Percentiles rank a stretch among this genome's conserved stretches.
phyloP scores from a whole-genome alignment of 306 rosid genomes.

The Lithocarpus polystachyus region DNA sequence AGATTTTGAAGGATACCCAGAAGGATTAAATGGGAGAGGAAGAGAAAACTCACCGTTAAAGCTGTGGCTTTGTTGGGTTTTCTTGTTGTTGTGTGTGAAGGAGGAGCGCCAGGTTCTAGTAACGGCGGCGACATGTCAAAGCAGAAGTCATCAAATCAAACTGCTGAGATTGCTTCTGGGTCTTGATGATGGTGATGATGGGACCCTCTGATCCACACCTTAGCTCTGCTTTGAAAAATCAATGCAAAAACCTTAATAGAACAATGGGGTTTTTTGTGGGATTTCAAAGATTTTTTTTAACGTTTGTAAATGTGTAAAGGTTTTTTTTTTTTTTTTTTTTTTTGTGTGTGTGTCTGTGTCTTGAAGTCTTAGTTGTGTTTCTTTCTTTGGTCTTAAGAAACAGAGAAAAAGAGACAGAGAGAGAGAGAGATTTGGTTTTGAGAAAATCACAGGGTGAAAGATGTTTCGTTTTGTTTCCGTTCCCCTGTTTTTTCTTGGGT shows the following conservation, averaged over 20 bases:
- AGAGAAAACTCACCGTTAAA: constrained; percentile 31
- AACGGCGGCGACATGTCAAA: constrained; percentile 43
- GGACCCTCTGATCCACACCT: background rate
- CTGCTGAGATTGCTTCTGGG: background rate
- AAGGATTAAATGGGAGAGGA: constrained; percentile 8
- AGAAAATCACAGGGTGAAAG: constrained; percentile 17
- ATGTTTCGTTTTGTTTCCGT: background rate
- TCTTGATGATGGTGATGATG: background rate
- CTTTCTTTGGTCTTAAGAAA: constrained; percentile 12
- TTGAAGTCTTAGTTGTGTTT: background rate
- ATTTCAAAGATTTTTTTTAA: background rate
- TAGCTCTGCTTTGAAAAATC: background rate
- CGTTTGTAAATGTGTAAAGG: background rate
- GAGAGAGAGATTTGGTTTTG: background rate
- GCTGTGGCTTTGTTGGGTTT: background rate
- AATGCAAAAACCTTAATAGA: background rate
- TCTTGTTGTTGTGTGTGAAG: constrained; percentile 8
- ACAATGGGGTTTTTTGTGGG: background rate
- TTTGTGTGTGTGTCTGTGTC: background rate
- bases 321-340: too few relatives aligned
- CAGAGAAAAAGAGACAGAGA: background rate
- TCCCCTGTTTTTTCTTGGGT: background rate
- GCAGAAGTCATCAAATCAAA: constrained; percentile 43
- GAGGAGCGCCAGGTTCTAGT: constrained; percentile 34
- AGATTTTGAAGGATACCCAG: constrained; percentile 21